Evolutionary conservation across 257 asterid genomes (phyloP).

Genomic region (Solanum chiquidenum): DNA sequence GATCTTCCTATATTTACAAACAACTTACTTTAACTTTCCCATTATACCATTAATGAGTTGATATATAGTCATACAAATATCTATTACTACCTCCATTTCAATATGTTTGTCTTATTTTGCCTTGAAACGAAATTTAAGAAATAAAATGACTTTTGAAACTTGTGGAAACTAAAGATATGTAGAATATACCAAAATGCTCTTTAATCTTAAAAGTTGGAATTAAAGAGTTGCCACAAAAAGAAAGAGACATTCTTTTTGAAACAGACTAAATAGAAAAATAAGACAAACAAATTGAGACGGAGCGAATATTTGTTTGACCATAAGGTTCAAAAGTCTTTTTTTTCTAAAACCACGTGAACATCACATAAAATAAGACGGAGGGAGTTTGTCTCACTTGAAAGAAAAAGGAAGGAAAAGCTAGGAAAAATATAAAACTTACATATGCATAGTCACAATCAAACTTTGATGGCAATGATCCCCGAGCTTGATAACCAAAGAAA

Average conservation of each 20-base stretch:
- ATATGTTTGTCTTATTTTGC: neutral
- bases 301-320: neutral
- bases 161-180: neutral
- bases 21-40: neutral
- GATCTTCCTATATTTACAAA: neutral
- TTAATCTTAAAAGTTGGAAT: neutral
- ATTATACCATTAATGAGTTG: neutral
- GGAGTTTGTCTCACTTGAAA: neutral
- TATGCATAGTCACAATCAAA: slow-evolving; percentile 95
- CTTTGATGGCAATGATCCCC: slow-evolving; percentile 94
- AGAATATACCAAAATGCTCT: neutral
- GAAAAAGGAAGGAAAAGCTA: neutral
- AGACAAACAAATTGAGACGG: neutral
- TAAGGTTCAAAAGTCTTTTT: neutral
- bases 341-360: neutral
- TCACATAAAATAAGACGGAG: neutral
- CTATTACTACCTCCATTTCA: neutral
- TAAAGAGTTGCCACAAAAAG: neutral
- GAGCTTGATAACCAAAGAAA: slow-evolving; percentile 99
- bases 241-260: neutral
- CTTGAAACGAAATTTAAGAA: neutral
- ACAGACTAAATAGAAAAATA: neutral
- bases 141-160: neutral
- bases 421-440: slow-evolving; percentile 30
- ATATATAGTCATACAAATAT: neutral